Base-by-base conservation (phyloP, 164 flowering plant genomes). In the Vitis cinerea region DNA sequence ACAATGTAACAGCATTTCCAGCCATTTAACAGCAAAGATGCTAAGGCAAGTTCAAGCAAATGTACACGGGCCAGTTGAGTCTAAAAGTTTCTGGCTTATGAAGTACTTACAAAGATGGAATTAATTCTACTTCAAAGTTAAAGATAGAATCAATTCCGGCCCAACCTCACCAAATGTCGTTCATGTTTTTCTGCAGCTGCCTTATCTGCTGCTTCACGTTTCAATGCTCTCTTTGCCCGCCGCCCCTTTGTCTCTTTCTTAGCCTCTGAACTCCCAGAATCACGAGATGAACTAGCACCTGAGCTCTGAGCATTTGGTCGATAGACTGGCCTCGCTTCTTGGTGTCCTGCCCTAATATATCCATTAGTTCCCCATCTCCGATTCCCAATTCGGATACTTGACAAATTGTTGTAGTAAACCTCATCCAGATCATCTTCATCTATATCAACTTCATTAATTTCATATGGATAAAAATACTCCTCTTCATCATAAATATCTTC, bases 361-460 rank as follows among this genome's bases (percentile, higher is more conserved):
- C 98, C 98, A 78, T 83, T 90, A 57, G 86, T 89, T 12, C 98
- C 98, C 98, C 97, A 92, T 72, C 97, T 82, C 6, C 97, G 71
- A 15, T 94, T 94, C 2, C 98, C 97, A 58, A 94, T 89, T 3
- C 93, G 90, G 49, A 92, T 61, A 64, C 72, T 81, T 7, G 94
- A 67, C 3, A 93, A 87, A 53, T 72, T 67, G 52, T 67, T 51
- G 12, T 74, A 79, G 71, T 82, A 89, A 51, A 53, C 77, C 56
- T 92, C 94, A 47, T 89, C 89, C 1, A 72, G 19, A 50, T 86
- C 91, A 29, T 82, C 85, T 5, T 82, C 88, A 31, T 69, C 75
- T 47, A 75, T 73, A 61, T 75, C 65, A 65, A n/a, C 51, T 57
- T 61, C 71, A 72, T 37, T 37, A 37, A 37, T 6, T 37, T 70